Evolutionary conservation across 1,139 yeast genomes (phyloP), one percentile per base, ranked within the genome.

Genomic region (Debaryomyces subglobosus): DNA sequence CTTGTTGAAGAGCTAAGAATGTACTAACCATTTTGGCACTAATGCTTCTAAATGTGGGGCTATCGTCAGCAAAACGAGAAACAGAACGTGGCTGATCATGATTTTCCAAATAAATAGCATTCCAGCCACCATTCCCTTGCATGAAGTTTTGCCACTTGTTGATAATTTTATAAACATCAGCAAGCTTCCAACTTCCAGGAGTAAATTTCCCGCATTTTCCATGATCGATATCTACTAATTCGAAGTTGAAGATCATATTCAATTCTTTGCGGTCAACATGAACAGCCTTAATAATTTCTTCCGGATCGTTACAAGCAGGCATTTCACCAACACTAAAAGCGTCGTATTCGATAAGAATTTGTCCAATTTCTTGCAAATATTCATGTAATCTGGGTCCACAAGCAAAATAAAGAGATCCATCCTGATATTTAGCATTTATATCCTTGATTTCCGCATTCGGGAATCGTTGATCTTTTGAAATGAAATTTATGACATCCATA

Each of bases 291-390:
- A 77, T 62, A n/a, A 79, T 68, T 35, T 71, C 70, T 32, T 32
- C 35, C 47, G 74, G 79, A 49, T 68, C 71, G 10, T 71, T 52
- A 52, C 75, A 72, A 50, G 63, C 62, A 5, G 81, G 80, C 41
- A 77, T 75, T 55, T 81, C 85, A 39, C 85, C 85, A 25, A 81
- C 85, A 2, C 85, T 79, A 77, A 80, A 70, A 38, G 66, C 77
- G 57, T 79, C 83, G 59, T 79, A 79, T 44, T 78, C 70, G 39
- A 74, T 65, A 24, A 78, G 70, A 42, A 73, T 77, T 49, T 75
- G 65, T 8, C 55, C 58, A 81, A 79, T 75, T 59, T 79, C 85
- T 61, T 77, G 69, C 62, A 79, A 80, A 67, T 76, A 80, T 56
- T 79, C 84, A 63, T 80, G 84, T 53, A 81, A 77, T 49, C 82